Base-by-base conservation (phyloP, 495 filamentous ascomycete species). In the Trichoderma virens region DNA sequence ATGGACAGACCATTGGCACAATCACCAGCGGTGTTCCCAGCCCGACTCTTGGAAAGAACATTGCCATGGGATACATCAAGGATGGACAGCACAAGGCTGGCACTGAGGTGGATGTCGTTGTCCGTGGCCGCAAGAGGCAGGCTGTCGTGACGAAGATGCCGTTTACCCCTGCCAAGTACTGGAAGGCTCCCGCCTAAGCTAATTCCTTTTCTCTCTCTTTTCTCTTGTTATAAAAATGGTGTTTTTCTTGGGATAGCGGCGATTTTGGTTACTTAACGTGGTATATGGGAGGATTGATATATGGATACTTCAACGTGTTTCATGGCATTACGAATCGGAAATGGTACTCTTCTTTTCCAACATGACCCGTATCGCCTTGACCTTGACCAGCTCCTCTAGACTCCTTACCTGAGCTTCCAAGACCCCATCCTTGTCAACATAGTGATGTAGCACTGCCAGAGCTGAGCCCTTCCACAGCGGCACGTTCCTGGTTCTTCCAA, bases 1-100 rank as follows among this genome's bases (percentile, higher is more conserved):
- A 61, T 4, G 79, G 86, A 64, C 78, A 78, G 14, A 83, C 83
- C 11, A 77, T 89, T 59, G 84, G 83, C 23, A 71, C 64, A n/a
- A 82, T 98, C 63, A 98, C 94, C 8, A 93, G 90, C 62, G 94
- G 94, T 8, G 88, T 92, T 67, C 94, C 94, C 0, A 92, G 89
- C 69, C 94, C 93, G 6, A 90, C 88, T 1, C 78, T 96, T 20
- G 87, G 85, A 28, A 88, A 85, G 72, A 97, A 97, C 71, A 92
- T 98, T 63, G 93, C 95, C 47, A 98, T 98, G 94, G 94, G 88
- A 0, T 98, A 98, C 72, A 79, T 98, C 67, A 86, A 87, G 75
- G 83, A 87, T 67, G 92, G 91, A 0, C 72, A 88, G 70, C 90
- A 97, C 68, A 96, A 95, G 82, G 80, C 85, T 59, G 95, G 92